phyloP scores from a whole-genome alignment of 2,329 filamentous ascomycete genomes.

The Colletotrichum acutatum region DNA sequence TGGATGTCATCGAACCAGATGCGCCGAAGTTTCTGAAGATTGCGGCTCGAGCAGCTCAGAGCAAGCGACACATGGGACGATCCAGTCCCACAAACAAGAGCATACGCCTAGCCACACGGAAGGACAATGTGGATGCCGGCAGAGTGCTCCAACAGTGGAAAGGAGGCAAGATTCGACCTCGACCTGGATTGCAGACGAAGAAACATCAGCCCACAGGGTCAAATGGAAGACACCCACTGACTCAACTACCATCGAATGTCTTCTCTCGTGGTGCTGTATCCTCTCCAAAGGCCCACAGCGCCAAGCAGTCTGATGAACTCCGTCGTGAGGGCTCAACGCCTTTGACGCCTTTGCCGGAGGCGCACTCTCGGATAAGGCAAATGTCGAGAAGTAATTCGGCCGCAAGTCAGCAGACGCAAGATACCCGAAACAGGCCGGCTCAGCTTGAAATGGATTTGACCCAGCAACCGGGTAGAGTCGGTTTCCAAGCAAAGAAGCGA shows the following conservation, averaged over 20 bases:
- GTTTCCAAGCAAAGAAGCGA: constrained; percentile 64
- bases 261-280: background rate
- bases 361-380: constrained; percentile 19
- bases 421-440: constrained; percentile 54
- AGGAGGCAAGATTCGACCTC: constrained; percentile 60
- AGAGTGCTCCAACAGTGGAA: constrained; percentile 67
- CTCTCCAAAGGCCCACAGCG: background rate
- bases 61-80: constrained; percentile 60
- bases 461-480: constrained; percentile 46
- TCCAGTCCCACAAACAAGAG: constrained; percentile 65
- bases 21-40: constrained; percentile 70
- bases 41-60: constrained; percentile 67
- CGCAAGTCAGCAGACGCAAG: constrained; percentile 8
- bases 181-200: constrained; percentile 32
- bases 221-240: constrained; percentile 6
- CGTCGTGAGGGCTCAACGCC: background rate
- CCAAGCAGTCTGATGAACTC: background rate
- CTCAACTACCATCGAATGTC: constrained; percentile 11
- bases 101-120: constrained; percentile 70
- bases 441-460: constrained; percentile 64
- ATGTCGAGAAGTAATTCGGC: constrained; percentile 32
- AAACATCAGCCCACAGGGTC: background rate
- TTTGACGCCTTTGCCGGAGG: background rate
- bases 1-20: constrained; percentile 66
- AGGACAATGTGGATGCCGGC: constrained; percentile 68